Conservation (phyloP, 2,329 filamentous ascomycete species). For the Fusarium vanettenii region DNA sequence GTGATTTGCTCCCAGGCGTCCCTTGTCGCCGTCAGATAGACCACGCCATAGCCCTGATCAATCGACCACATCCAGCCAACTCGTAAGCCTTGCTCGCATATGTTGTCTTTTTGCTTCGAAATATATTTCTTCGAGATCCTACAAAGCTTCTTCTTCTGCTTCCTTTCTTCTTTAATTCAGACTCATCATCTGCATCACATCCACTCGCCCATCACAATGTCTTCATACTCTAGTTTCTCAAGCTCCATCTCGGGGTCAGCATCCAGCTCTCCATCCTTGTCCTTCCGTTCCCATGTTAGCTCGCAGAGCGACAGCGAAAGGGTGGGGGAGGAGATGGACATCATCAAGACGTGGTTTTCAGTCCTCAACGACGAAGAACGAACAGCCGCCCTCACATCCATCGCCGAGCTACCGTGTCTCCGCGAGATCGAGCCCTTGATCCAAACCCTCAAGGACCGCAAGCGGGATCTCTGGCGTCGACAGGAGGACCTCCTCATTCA, state of each 20-base stretch:
- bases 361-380: slow-evolving; percentile 39
- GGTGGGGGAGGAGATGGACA: slow-evolving; percentile 36
- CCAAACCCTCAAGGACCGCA: slow-evolving; percentile 41
- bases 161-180: background rate
- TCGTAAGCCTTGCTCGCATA: slow-evolving; percentile 11
- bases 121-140: slow-evolving; percentile 1
- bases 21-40: slow-evolving; percentile 36
- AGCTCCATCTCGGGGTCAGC: slow-evolving; percentile 36
- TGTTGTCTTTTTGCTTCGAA: background rate
- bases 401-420: slow-evolving; percentile 39
- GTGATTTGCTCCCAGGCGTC: slow-evolving; percentile 37
- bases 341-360: slow-evolving; percentile 42
- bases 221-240: slow-evolving; percentile 33
- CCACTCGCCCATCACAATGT: slow-evolving; percentile 18
- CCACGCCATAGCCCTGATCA: slow-evolving; percentile 40
- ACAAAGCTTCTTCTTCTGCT: background rate
- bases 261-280: slow-evolving; percentile 39
- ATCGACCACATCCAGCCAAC: slow-evolving; percentile 26
- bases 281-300: slow-evolving; percentile 4
- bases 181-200: background rate
- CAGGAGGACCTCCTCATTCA: slow-evolving; percentile 42
- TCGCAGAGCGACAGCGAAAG: slow-evolving; percentile 21
- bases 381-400: slow-evolving; percentile 35
- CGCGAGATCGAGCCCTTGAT: slow-evolving; percentile 43
- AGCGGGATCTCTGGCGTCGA: slow-evolving; percentile 38